Base-by-base conservation (phyloP, 2,329 filamentous ascomycete genomes). In the Sclerotinia sclerotiorum region DNA sequence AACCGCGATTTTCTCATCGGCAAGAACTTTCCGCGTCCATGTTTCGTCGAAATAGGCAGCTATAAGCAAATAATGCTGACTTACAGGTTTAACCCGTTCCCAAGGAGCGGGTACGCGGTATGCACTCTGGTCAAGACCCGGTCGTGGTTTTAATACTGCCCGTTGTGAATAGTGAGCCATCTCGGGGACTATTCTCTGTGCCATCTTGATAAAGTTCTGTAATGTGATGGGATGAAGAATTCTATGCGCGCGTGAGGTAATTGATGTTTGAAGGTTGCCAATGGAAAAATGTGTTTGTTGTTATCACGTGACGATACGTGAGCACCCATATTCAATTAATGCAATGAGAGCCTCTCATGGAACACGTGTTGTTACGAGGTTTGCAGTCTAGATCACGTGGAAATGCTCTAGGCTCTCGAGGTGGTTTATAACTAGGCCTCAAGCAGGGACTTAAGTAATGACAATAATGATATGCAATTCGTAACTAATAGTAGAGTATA, bases 1-100 rank as follows among this genome's bases (percentile, higher is more conserved):
- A 5, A 51, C 19, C 7, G 46, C 60, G 5, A 62, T 39, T n/a
- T 27, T 62, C 19, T 62, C 46, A 62, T 62, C 15, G 21, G 46
- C 46, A 27, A 62, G 46, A 19, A 62, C 60, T 51, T 62, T 51
- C 39, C 13, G 60, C 13, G 60, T 62, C 60, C 60, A 62, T 27
- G 15, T 51, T 51, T 62, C 46, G 48, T 62, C 60, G 60, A 62
- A 62, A 51, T 62, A 62, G 39, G 60, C 60, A 39, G 60, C 46
- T 51, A 62, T 21, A 21, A 62, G 29, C 11, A 51, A 27, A 24
- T 62, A 17, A 2, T 62, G 46, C 46, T 27, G 46, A 51, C 60
- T 49, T 24, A 35, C 29, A 19, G 13, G 21, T 19, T 19, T 35
- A 27, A 10, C 46, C 27, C 29, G 44, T 62, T 62, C 58, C 58